These are phyloP conservation scores for Penicillium crustosum DNA, from an alignment of 2,329 filamentous ascomycete species.

Conservation along the genomic window DNA sequence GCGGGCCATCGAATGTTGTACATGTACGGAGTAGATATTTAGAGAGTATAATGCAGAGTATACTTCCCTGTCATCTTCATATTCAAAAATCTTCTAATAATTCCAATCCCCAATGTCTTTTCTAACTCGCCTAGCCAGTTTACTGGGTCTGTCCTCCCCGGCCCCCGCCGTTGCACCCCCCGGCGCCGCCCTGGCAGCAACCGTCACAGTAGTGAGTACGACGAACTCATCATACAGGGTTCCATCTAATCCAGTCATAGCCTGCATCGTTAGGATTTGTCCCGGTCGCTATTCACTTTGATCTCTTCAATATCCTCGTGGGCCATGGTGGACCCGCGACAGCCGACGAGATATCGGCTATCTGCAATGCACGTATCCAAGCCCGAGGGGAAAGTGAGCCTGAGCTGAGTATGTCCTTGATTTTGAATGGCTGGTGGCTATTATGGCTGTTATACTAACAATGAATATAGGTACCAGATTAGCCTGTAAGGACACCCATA, in stretches of 20 bases:
- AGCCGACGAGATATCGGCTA: constrained; percentile 29
- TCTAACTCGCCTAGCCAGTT: constrained; percentile 17
- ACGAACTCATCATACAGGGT: neutral
- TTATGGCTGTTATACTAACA: neutral
- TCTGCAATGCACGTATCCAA: constrained; percentile 19
- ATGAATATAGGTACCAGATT: constrained; percentile 11
- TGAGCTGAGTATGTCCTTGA: constrained; percentile 25
- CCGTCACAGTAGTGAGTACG: constrained; percentile 28
- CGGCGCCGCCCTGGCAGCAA: constrained; percentile 30
- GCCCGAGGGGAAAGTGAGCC: constrained; percentile 15
- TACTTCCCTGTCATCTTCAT: neutral
- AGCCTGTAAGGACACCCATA: constrained; percentile 12
- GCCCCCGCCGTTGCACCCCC: constrained; percentile 15
- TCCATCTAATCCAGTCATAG: constrained; percentile 17
- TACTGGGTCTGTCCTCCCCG: constrained; percentile 12
- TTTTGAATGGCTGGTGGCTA: neutral
- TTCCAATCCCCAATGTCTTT: constrained; percentile 14
- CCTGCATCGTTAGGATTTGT: constrained; percentile 39
- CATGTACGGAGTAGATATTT: neutral
- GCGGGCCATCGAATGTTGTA: neutral
- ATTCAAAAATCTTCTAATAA: neutral
- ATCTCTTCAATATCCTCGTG: constrained; percentile 34
- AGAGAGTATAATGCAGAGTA: neutral
- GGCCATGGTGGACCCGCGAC: constrained; percentile 26
- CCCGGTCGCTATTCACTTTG: constrained; percentile 39